A percentile compares a stretch with the other conserved stretches of the same genome.
phyloP scores from a whole-genome alignment of 495 filamentous ascomycete genomes.

The Podospora fimiseda region DNA sequence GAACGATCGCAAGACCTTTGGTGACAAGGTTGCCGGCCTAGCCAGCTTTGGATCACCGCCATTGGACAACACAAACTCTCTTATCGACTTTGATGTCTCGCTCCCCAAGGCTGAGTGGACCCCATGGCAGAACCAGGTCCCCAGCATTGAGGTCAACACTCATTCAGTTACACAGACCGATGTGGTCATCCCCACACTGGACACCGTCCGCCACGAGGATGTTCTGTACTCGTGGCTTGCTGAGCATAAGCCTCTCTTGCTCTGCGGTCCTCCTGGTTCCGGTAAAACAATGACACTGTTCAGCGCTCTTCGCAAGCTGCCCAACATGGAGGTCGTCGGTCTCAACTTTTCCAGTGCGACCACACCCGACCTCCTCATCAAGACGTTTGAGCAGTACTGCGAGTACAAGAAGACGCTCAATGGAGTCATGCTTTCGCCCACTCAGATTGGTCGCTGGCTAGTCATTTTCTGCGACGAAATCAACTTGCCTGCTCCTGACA shows the following conservation, averaged over 20 bases:
- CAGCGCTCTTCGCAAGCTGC: slow-evolving; percentile 88
- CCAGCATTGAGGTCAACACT: slow-evolving; percentile 90
- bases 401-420: slow-evolving; percentile 98
- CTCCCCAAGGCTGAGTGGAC: slow-evolving; percentile 83
- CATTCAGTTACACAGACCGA: slow-evolving; percentile 96
- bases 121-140: slow-evolving; percentile 90
- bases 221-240: slow-evolving; percentile 98
- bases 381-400: slow-evolving; percentile 99
- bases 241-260: slow-evolving; percentile 91
- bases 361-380: slow-evolving; percentile 93
- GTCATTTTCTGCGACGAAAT: slow-evolving; percentile 99
- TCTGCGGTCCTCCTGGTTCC: slow-evolving; percentile 95
- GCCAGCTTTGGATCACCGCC: slow-evolving; percentile 82
- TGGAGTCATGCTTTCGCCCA: slow-evolving; percentile 90
- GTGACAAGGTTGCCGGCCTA: slow-evolving; percentile 69
- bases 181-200: slow-evolving; percentile 92
- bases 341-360: slow-evolving; percentile 99
- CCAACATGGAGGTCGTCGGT: slow-evolving; percentile 97
- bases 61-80: slow-evolving; percentile 62
- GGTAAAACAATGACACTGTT: slow-evolving; percentile 99
- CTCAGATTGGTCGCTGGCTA: slow-evolving; percentile 94
- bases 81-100: slow-evolving; percentile 91
- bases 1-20: slow-evolving; percentile 78
- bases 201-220: slow-evolving; percentile 96
- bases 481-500: slow-evolving; percentile 96